Percentiles rank a stretch among this genome's conserved stretches.
These are phyloP conservation scores for Ceratocystis colombiana DNA, from an alignment of 2,329 filamentous ascomycete species.

Conservation along the genomic window DNA sequence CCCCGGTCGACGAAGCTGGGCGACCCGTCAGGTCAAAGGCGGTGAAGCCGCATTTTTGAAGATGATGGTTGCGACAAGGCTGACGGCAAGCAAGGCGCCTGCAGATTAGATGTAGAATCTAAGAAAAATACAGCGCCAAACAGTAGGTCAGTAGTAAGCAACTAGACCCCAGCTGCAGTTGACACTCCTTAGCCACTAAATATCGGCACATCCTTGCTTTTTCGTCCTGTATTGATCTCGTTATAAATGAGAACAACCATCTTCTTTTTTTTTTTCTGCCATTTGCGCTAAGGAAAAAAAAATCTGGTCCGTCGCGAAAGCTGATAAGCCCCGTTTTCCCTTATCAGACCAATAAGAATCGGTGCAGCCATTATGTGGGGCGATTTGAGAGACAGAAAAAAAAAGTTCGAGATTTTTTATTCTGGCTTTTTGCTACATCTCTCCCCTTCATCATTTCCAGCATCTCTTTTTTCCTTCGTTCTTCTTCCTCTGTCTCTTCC, in stretches of 20 bases:
- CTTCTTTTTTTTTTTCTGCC: slow-evolving; percentile 17
- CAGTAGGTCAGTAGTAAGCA: neutral
- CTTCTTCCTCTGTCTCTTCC: neutral
- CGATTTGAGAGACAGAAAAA: slow-evolving; percentile 16
- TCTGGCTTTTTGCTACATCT: slow-evolving; percentile 8
- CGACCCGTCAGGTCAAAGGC: slow-evolving; percentile 1
- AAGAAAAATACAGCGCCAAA: neutral
- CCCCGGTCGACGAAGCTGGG: slow-evolving; percentile 15
- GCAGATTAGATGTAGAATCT: neutral
- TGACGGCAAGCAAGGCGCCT: neutral
- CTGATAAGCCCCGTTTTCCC: slow-evolving; percentile 17
- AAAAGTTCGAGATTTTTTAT: slow-evolving; percentile 27
- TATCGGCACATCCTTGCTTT: no score
- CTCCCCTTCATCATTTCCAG: slow-evolving; percentile 17
- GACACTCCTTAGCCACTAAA: no score
- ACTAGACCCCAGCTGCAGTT: neutral
- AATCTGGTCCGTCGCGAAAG: neutral
- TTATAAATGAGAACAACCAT: no score
- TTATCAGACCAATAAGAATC: slow-evolving; percentile 24
- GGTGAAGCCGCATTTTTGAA: slow-evolving; percentile 9
- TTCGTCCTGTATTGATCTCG: no score
- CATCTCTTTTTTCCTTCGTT: slow-evolving; percentile 19
- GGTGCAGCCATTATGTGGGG: slow-evolving; percentile 23
- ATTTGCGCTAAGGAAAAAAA: slow-evolving; percentile 10
- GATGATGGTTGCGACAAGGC: neutral